Conservation (phyloP, 2,329 filamentous ascomycete species). For the Phialocephala sp. region DNA sequence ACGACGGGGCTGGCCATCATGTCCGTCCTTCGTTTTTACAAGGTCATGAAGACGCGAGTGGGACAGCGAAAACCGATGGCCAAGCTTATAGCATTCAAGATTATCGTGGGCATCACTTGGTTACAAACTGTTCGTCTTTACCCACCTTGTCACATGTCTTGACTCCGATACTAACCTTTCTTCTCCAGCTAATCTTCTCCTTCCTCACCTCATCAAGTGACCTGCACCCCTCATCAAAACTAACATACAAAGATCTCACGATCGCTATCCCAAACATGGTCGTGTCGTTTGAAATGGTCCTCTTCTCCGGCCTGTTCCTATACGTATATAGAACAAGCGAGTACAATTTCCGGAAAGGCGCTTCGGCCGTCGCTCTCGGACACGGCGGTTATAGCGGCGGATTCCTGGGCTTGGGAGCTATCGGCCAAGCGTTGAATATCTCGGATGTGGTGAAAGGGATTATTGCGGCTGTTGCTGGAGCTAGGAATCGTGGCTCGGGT, state of each 20-base stretch:
- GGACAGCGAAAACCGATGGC: conserved; percentile 20
- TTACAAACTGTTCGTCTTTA: conserved; percentile 25
- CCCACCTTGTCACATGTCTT: not conserved
- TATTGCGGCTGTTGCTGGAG: not conserved
- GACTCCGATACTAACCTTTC: not conserved
- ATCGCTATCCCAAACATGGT: conserved; percentile 30
- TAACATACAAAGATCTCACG: conserved; percentile 30
- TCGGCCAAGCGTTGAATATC: conserved; percentile 25
- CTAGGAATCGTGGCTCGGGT: not conserved
- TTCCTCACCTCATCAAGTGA: conserved; percentile 26
- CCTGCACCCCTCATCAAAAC: conserved; percentile 26
- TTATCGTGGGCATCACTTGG: conserved; percentile 29
- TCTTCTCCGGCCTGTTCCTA: conserved; percentile 28
- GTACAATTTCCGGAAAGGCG: conserved; percentile 18
- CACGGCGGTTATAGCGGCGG: conserved; percentile 28
- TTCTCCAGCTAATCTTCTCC: conserved; percentile 23
- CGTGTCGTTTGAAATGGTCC: conserved; percentile 28
- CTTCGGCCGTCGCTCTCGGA: conserved; percentile 18
- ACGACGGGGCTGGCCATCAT: conserved; percentile 26
- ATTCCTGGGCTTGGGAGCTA: conserved; percentile 22
- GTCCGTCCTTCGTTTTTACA: conserved; percentile 30
- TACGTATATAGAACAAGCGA: conserved; percentile 22
- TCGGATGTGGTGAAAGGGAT: conserved; percentile 15
- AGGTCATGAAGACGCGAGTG: conserved; percentile 20
- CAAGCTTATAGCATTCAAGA: conserved; percentile 32